Conservation (phyloP, 495 filamentous ascomycete species). For the Xylaria telfairii region DNA sequence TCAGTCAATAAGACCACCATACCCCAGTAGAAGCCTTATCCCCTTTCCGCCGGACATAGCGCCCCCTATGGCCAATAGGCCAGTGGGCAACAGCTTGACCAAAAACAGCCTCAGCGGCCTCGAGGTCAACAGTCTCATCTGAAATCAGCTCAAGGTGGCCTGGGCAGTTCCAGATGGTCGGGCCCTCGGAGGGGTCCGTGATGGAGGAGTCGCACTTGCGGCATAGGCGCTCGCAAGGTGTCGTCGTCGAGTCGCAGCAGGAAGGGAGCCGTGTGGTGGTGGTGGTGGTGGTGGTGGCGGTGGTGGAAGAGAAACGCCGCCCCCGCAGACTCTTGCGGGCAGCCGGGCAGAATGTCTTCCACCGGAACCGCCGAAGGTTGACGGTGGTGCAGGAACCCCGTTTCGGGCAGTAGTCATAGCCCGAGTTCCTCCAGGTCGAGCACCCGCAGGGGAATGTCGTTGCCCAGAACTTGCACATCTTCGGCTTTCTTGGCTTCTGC, state of each 20-base stretch:
- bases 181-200: background rate
- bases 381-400: background rate
- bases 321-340: background rate
- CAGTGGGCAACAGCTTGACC: background rate
- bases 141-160: background rate
- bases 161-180: background rate
- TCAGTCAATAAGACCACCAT: conserved; percentile 7
- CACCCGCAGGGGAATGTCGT: background rate
- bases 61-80: background rate
- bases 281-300: background rate
- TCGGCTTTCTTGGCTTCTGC: background rate
- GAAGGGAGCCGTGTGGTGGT: background rate
- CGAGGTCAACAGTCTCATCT: background rate
- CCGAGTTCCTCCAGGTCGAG: background rate
- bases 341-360: background rate
- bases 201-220: conserved; percentile 2
- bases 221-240: background rate
- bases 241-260: background rate
- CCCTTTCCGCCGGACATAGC: background rate
- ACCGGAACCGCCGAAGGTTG: background rate
- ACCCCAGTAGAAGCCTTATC: background rate
- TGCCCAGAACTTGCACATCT: conserved; percentile 12
- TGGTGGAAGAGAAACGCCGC: background rate
- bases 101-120: background rate
- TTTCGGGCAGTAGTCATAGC: background rate